phyloP scores from a whole-genome alignment of 1,139 yeast species.

The Candida anutae region DNA sequence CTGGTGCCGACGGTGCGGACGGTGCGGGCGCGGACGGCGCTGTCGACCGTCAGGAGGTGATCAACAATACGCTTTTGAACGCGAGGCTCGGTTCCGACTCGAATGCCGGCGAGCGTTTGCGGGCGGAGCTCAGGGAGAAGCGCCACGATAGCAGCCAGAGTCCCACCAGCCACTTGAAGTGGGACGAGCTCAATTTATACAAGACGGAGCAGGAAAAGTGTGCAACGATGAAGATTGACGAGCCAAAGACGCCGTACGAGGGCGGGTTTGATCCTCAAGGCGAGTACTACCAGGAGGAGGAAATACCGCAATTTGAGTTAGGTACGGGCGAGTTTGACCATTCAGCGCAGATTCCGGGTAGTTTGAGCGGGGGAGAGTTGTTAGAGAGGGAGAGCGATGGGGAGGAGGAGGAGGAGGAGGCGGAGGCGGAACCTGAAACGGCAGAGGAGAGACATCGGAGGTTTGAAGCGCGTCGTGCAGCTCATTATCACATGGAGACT shows the following conservation, averaged over 20 bases:
- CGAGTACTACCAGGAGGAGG: constrained; percentile 74
- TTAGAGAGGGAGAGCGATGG: constrained; percentile 24
- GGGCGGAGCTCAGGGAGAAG: constrained; percentile 30
- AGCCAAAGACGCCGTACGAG: constrained; percentile 95
- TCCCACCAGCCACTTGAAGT: constrained; percentile 34
- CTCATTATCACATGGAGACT: constrained; percentile 72
- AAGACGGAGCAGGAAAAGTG: constrained; percentile 62
- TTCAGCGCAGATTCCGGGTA: constrained; percentile 15
- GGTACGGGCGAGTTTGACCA: constrained; percentile 40
- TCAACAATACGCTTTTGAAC: constrained; percentile 34
- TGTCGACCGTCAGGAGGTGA: constrained; percentile 39
- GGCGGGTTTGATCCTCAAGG: constrained; percentile 83
- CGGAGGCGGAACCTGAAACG: constrained; percentile 12
- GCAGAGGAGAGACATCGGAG: constrained; percentile 58
- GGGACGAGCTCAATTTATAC: constrained; percentile 70
- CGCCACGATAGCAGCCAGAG: constrained; percentile 9
- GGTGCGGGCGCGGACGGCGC: constrained; percentile 5
- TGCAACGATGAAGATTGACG: constrained; percentile 81
- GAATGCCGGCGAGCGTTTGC: constrained; percentile 29
- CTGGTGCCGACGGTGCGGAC: constrained; percentile 2
- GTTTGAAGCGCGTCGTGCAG: constrained; percentile 71
- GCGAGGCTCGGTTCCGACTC: constrained; percentile 27
- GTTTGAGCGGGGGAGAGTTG: constrained; percentile 35
- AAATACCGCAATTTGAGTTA: constrained; percentile 32
- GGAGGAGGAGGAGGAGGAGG: constrained; percentile 27